Percentiles rank a stretch among this genome's conserved stretches.
Evolutionary conservation across 108 stramenopile genomes (phyloP).

Genomic region (Epithemia pelagica): DNA sequence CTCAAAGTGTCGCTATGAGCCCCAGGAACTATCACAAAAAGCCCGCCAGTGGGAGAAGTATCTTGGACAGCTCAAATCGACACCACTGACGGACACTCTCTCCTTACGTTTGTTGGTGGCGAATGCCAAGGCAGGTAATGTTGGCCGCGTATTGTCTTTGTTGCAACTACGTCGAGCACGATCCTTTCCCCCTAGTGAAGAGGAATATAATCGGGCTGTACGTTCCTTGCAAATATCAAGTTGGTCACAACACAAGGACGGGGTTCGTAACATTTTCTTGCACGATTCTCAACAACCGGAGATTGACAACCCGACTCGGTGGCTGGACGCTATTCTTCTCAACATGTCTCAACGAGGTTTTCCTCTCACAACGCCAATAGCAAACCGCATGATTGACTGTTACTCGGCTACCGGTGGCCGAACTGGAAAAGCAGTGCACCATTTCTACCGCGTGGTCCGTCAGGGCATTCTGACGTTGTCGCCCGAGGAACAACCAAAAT

Average conservation of each 20-base stretch:
- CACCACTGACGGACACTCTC: constrained; percentile 58
- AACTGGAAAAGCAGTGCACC: constrained; percentile 66
- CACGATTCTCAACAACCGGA: constrained; percentile 56
- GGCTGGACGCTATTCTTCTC: constrained; percentile 78
- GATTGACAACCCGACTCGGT: constrained; percentile 81
- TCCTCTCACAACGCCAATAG: constrained; percentile 42
- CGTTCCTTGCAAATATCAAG: constrained; percentile 58
- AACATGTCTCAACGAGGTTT: constrained; percentile 78
- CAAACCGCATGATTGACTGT: constrained; percentile 56
- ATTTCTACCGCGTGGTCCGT: constrained; percentile 64
- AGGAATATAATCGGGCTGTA: constrained; percentile 61
- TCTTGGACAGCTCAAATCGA: constrained; percentile 52
- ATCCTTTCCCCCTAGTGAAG: constrained; percentile 36
- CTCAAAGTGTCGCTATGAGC: constrained; percentile 47
- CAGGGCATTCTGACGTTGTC: constrained; percentile 14
- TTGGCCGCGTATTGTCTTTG: constrained; percentile 58
- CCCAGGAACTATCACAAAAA: constrained; percentile 37
- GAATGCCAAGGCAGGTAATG: constrained; percentile 79
- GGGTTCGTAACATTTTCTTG: constrained; percentile 59
- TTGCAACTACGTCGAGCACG: constrained; percentile 48
- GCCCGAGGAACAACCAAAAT: constrained; percentile 8
- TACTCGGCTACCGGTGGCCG: constrained; percentile 32
- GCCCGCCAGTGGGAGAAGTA: constrained; percentile 61
- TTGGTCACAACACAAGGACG: constrained; percentile 30
- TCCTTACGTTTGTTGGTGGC: constrained; percentile 72